Evolutionary conservation across 1,284 basidiomycete genomes (phyloP), one percentile per base, ranked within the genome.

Genomic region (Moniliophthora roreri): DNA sequence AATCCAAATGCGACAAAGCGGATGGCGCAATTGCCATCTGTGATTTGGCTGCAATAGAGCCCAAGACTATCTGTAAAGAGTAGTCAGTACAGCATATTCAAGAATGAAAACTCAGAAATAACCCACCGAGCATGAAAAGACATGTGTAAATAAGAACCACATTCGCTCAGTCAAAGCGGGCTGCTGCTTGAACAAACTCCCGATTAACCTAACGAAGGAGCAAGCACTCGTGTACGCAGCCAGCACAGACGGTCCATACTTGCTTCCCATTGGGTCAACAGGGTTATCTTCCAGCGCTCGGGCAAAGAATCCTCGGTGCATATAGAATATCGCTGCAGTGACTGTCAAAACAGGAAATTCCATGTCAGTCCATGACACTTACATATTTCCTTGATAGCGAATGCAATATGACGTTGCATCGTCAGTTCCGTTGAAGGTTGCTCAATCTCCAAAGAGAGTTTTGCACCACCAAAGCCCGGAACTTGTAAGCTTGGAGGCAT

Each of bases 61-160:
- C 84, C 34, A 88, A 68, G 1, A 87, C 84, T 58, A 88, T 84
- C 85, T 88, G 54, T 9, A 50, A 47, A 35, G 35, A 55, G 21
- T 47, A 26, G 47, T 34, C 50, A 20, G 37, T 5, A 34, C 16
- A 28, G 7, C 6, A 32, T 28, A 55, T 47, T 28, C 45, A 13
- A 15, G 9, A 32, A 9, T 49, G 26, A 34, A 39, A 47, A 18
- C 11, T 37, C 26, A 16, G 44, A 41, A n/a, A 35, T 9, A 26
- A 67, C 78, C 61, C 66, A 87, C 85, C 32, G 85, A 77, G 62
- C 85, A 87, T 7, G 85, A 87, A 63, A 88, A 88, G 5, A 87
- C 82, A 63, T 87, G 84, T 4, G 83, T 85, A 60, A 86, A 86
- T 49, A 85, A 68, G 66, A 87, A 87, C 83, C 84, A 87, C 78